Base-by-base conservation (phyloP, 306 rosid species). In the Rosa multiflora region DNA sequence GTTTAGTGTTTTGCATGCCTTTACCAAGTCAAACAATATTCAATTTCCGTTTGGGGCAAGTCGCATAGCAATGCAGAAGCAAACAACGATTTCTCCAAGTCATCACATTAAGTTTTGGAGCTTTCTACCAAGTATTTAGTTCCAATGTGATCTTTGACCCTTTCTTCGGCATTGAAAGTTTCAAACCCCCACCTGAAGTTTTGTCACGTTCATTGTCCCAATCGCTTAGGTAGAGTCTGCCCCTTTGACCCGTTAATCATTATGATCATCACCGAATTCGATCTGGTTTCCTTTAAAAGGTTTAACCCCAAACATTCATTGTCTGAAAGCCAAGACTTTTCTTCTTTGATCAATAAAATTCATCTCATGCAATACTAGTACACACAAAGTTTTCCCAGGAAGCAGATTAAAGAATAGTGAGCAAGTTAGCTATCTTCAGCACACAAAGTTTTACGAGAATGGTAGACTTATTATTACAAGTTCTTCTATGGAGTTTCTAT, bases 191-290 rank as follows among this genome's bases (percentile, higher is more conserved):
- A 6, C 2, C 40, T 2, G 8, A 1, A 29, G n/a, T 63, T 14
- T 51, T 15, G 3, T 42, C 66, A 46, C 32, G 15, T 1, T 71
- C 67, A 39, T 76, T 71, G 32, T n/a, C 73, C 29, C 17, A 7
- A 62, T 40, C 56, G 55, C 40, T 75, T 78, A 71, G 80, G 75
- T 72, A 9, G 4, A 64, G 71, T 75, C 83, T 68, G 70, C 42
- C 74, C 83, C 23, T 82, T 76, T 81, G 88, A 81, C 85, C 76
- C 76, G 80, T 80, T 52, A 52, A 52, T 52, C 58, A 4, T 52
- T 17, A 52, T 52, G 20, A 14, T 52, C 58, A 14, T 52, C 58
- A 52, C 58, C 85, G 56, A 85, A 17, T 29, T 26, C n/a, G n/a
- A n/a, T n/a, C 63, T 15, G 5, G 26, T 20, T 56, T 40, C 58